phyloP scores from a whole-genome alignment of 2,329 filamentous ascomycete species.

The Arthrobotrys pseudoclavata region DNA sequence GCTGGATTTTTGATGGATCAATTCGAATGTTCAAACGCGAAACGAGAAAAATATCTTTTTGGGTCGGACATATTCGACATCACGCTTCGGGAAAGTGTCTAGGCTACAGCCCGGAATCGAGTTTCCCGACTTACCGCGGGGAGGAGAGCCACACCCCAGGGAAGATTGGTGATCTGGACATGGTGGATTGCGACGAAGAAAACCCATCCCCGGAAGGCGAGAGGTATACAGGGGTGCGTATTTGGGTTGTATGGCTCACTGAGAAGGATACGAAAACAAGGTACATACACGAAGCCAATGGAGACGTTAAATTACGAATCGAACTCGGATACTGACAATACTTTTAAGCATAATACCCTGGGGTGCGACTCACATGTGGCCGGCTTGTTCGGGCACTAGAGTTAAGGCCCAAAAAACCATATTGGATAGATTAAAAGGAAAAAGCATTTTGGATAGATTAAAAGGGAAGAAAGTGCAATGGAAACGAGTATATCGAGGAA shows the following conservation, averaged over 20 bases:
- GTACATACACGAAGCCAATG: slow-evolving; percentile 4
- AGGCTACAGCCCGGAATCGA: background rate
- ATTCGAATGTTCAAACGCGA: slow-evolving; percentile 24
- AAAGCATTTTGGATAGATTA: background rate
- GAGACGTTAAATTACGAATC: background rate
- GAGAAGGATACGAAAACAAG: slow-evolving; percentile 17
- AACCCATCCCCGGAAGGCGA: background rate
- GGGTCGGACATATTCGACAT: slow-evolving; percentile 20
- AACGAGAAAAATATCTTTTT: slow-evolving; percentile 15
- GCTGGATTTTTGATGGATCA: slow-evolving; percentile 31
- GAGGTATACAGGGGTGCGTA: background rate
- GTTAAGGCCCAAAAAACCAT: background rate
- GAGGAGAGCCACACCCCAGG: background rate
- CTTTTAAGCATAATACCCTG: slow-evolving; percentile 19
- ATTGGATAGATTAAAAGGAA: background rate
- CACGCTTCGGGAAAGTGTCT: slow-evolving; percentile 5
- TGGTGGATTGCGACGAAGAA: slow-evolving; percentile 4
- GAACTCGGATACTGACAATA: background rate
- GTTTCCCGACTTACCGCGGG: background rate
- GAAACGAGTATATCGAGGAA: background rate
- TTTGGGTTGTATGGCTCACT: slow-evolving; percentile 32
- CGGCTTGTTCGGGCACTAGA: background rate
- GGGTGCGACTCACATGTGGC: slow-evolving; percentile 15
- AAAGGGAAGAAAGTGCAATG: background rate
- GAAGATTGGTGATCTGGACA: background rate